Evolutionary conservation across 257 asterid species (phyloP).

Genomic region (Jasminum sambac): DNA sequence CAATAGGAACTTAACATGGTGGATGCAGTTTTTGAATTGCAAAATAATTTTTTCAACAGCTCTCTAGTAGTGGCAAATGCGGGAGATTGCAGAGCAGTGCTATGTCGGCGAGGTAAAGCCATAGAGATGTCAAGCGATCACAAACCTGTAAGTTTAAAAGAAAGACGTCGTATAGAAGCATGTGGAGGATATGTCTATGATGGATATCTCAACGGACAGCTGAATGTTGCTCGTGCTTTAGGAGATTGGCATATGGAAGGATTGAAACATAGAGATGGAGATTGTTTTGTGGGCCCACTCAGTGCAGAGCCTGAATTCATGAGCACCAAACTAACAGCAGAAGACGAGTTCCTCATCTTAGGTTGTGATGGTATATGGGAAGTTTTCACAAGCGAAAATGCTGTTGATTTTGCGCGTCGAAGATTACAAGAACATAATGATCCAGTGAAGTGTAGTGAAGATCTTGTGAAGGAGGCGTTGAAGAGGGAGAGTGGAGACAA

Average conservation of each 20-base stretch:
- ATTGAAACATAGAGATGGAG: conserved; percentile 53
- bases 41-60: conserved; percentile 31
- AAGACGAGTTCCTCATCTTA: conserved; percentile 88
- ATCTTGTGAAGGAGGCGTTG: conserved; percentile 83
- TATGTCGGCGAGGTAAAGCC: conserved; percentile 89
- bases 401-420: conserved; percentile 94
- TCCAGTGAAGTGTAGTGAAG: conserved; percentile 75
- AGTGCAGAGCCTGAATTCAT: conserved; percentile 89
- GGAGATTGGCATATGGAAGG: conserved; percentile 99
- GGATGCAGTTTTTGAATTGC: not conserved
- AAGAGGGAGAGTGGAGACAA: conserved; percentile 88
- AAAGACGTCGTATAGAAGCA: conserved; percentile 79
- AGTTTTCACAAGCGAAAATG: conserved; percentile 90
- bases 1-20: not conserved
- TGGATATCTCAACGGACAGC: conserved; percentile 92
- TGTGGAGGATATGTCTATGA: conserved; percentile 86
- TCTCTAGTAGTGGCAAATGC: conserved; percentile 94
- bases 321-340: conserved; percentile 66
- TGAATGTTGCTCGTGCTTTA: conserved; percentile 88
- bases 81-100: conserved; percentile 97
- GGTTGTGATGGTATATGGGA: conserved; percentile 98
- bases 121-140: conserved; percentile 98
- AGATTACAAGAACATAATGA: conserved; percentile 88
- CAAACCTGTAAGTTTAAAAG: conserved; percentile 63
- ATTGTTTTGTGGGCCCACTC: conserved; percentile 57